Percentiles rank a stretch among this genome's conserved stretches.
phyloP scores from a whole-genome alignment of 352 stramenopile genomes.

The Halophytophthora polymorphica region DNA sequence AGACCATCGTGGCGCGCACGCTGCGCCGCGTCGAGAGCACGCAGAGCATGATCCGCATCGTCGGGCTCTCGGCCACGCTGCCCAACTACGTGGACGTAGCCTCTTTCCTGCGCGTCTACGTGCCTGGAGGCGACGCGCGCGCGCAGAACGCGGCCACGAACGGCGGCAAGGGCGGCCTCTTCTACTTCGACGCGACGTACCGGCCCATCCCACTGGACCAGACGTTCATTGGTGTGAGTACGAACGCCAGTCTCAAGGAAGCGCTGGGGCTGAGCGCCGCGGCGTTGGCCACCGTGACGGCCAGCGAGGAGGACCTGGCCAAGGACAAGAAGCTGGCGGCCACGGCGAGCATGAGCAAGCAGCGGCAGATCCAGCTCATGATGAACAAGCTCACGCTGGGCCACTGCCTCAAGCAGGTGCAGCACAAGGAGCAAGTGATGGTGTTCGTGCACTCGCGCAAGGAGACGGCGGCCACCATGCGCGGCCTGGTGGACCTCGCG shows the following conservation, averaged over 20 bases:
- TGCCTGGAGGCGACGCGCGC: slow-evolving; percentile 43
- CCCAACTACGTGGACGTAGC: slow-evolving; percentile 99
- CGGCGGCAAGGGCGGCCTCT: slow-evolving; percentile 88
- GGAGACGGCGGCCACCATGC: slow-evolving; percentile 95
- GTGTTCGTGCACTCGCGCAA: slow-evolving; percentile 99
- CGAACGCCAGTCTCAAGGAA: slow-evolving; percentile 60
- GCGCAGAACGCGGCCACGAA: slow-evolving; percentile 75
- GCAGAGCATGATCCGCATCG: slow-evolving; percentile 97
- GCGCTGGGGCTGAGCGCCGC: slow-evolving; percentile 48
- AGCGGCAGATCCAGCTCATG: slow-evolving; percentile 65
- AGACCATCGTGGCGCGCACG: slow-evolving; percentile 98
- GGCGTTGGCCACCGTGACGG: slow-evolving; percentile 42
- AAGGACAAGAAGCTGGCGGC: slow-evolving; percentile 38
- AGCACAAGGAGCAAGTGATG: slow-evolving; percentile 92
- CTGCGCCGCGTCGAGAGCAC: slow-evolving; percentile 97
- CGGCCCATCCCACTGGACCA: slow-evolving; percentile 98
- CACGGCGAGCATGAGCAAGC: slow-evolving; percentile 47
- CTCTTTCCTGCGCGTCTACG: slow-evolving; percentile 95
- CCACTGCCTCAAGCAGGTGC: slow-evolving; percentile 66
- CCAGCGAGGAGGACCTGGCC: slow-evolving; percentile 41
- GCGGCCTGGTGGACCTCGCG: slow-evolving; percentile 89
- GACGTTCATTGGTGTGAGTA: slow-evolving; percentile 97
- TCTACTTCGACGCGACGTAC: slow-evolving; percentile 98
- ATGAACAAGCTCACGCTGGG: slow-evolving; percentile 85
- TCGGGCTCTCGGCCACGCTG: slow-evolving; percentile 97